These are phyloP conservation scores for Picea abies DNA, from an alignment of 83 land plant genomes.

Conservation along the genomic window DNA sequence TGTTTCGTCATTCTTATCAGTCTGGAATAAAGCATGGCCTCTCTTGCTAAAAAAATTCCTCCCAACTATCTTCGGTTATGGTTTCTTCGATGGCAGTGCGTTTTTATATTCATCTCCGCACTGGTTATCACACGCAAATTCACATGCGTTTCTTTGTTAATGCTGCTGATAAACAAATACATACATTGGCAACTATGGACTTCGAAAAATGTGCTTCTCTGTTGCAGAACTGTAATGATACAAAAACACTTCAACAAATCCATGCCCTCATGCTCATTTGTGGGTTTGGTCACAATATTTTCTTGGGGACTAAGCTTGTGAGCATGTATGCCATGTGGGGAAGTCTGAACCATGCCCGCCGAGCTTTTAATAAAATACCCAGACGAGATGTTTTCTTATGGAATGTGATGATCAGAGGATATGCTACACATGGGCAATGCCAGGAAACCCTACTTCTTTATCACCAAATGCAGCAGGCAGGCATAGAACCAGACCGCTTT, in stretches of 20 bases:
- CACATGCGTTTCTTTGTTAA: too few species aligned
- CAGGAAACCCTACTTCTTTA: conserved; percentile 12
- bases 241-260: not conserved
- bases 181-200: not conserved
- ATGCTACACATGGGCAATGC: not conserved
- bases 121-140: too few species aligned
- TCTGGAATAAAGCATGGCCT: too few species aligned
- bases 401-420: conserved; percentile 2
- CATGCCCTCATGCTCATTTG: not conserved
- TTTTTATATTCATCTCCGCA: too few species aligned
- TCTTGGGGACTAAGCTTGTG: not conserved
- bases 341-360: not conserved
- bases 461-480: conserved; percentile 13
- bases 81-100: too few species aligned
- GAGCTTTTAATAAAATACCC: not conserved
- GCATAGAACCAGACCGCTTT: not conserved
- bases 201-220: not conserved
- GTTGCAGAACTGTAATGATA: not conserved
- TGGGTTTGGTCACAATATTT: not conserved
- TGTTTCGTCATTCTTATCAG: too few species aligned
- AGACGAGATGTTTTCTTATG: conserved; percentile 1
- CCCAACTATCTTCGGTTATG: too few species aligned
- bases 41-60: too few species aligned
- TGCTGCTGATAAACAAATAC: too few species aligned
- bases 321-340: conserved; percentile 9